Base-by-base conservation (phyloP, 2,329 filamentous ascomycete genomes). In the Calonectria henricotiae region DNA sequence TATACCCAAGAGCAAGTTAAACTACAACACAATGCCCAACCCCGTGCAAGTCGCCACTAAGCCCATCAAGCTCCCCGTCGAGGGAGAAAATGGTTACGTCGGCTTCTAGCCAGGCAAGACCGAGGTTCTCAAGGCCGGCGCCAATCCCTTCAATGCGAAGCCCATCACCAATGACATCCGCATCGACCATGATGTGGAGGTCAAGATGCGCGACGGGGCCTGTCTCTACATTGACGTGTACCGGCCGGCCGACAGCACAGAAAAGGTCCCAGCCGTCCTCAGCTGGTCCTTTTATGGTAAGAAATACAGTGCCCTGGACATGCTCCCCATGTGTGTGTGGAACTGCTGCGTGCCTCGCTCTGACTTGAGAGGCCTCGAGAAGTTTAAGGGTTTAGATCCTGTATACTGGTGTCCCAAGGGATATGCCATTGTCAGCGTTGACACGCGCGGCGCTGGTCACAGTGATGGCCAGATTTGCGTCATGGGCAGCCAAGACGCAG, bases 41-140 rank as follows among this genome's bases (percentile, higher is more conserved):
- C 74, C 74, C 9, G 72, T 75, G 20, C 74, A 76, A 55, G 74
- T 76, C n/a, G 74, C 74, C 1, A 76, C 74, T 62, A 75, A 75
- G 68, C 70, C 72, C 44, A 67, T 76, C 39, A 73, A 69, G 47
- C 71, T 73, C 41, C 74, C 74, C 3, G 66, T 73, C 13, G 70
- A 74, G 1, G 74, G 74, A 13, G 68, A 71, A 43, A 75, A 75
- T 17, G 74, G 74, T 2, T 75, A 76, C 2, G 72, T 71, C 23
- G 72, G 71, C 41, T 49, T 12, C 74, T 72, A 41, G 54, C 58
- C 4, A 37, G 74, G 74, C 60, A 75, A 74, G 43, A 69, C 74
- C 5, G 74, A 75, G 9, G 74, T 75, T 1, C 20, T 75, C 5
- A 73, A 73, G 12, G 74, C 72, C 4, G 74, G 74, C 5, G 71